Conservation (phyloP, 148 eudicot species). For the Vaccinium darrowii region DNA sequence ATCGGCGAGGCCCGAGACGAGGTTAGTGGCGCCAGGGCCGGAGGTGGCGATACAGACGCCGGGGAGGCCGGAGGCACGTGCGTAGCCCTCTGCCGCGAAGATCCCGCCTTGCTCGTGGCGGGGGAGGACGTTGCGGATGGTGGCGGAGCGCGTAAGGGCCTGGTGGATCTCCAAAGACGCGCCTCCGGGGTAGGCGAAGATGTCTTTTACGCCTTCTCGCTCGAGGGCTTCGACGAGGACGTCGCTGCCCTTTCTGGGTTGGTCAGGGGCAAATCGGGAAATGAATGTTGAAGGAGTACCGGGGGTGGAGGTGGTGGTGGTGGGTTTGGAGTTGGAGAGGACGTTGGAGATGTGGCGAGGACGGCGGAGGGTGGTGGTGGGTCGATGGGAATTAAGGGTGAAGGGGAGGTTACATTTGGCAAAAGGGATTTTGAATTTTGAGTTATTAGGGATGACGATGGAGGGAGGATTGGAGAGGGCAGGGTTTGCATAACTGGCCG, state of each 20-base stretch:
- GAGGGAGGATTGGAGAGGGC: slow-evolving; percentile 13
- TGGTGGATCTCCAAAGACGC: slow-evolving; percentile 94
- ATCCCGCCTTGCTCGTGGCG: slow-evolving; percentile 95
- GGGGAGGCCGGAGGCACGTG: slow-evolving; percentile 74
- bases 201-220: slow-evolving; percentile 66
- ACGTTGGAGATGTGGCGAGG: slow-evolving; percentile 16
- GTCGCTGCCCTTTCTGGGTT: slow-evolving; percentile 82
- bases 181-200: slow-evolving; percentile 96
- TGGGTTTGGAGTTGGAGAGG: slow-evolving; percentile 12
- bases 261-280: slow-evolving; percentile 56
- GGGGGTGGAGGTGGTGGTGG: slow-evolving; percentile 4
- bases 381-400: slow-evolving; percentile 5
- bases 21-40: slow-evolving; percentile 91
- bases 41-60: slow-evolving; percentile 96
- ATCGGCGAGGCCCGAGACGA: slow-evolving; percentile 83
- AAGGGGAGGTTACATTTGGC: slow-evolving; percentile 23
- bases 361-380: slow-evolving; percentile 17
- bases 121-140: slow-evolving; percentile 69
- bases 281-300: slow-evolving; percentile 15
- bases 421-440: slow-evolving; percentile 3
- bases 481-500: slow-evolving; percentile 24
- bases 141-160: slow-evolving; percentile 65
- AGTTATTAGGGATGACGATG: neutral
- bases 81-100: slow-evolving; percentile 92
- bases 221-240: slow-evolving; percentile 89